Base-by-base conservation (phyloP, 257 asterid genomes). In the Perilla frutescens region DNA sequence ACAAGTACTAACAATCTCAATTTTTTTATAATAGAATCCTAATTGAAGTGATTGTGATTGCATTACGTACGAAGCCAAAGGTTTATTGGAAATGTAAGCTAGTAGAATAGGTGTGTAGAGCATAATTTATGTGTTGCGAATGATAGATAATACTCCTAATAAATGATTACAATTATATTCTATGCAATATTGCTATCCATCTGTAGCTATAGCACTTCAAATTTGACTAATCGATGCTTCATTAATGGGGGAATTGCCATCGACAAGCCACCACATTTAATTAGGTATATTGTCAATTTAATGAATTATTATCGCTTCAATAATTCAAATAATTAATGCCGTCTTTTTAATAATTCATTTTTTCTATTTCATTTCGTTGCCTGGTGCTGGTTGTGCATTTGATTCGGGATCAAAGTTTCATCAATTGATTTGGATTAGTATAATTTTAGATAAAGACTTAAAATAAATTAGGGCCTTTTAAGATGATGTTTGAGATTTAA, bases 21-120 rank as follows among this genome's bases (percentile, higher is more conserved):
- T 20, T 20, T 20, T 20, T 20, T 20, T 20, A 20, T 20, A 20
- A 20, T 20, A 20, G 26, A 20, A 20, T 20, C 26, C 26, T 1
- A 20, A 20, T 20, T 20, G 26, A 20, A 20, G 26, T 20, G 37
- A 2, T 34, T 34, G 1, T 34, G 37, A 6, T 43, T 43, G 10
- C 2, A 6, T 6, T 43, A 1, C 5, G 3, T 43, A 43, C 10
- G 48, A 43, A 43, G 48, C 48, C 2, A 43, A 43, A 44, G 6
- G 14, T 9, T 8, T 65, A 31, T 73, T 73, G 79, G 76, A 61
- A 73, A 68, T 69, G 68, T 78, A 75, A 65, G 71, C 62, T 43
- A 13, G 47, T 61, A 15, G 49, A 13, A 9, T 55, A 32, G 32
- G 43, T 13, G 50, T 34, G 44, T 29, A 11, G 7, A 14, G 9